Evolutionary conservation across 257 asterid species (phyloP).

Genomic region (Nyctanthes arbortristis): DNA sequence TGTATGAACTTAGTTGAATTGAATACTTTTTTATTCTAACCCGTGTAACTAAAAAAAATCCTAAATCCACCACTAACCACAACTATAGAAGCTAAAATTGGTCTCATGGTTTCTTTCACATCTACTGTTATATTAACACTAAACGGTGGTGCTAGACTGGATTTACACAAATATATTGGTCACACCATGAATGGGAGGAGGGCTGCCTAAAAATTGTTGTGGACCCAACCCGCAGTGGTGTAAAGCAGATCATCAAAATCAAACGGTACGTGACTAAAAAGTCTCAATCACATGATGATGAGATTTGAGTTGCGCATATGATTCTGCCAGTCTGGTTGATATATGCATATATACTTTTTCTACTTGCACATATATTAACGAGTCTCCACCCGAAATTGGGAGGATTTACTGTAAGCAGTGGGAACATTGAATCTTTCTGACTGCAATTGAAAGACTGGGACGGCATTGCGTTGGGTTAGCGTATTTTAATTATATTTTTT

Average conservation of each 20-base stretch:
- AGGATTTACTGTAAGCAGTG: not conserved
- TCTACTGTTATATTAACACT: not conserved
- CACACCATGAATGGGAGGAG: not conserved
- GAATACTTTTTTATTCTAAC: too few species aligned
- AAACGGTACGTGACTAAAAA: not conserved
- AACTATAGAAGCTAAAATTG: too few species aligned
- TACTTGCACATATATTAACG: not conserved
- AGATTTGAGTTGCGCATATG: conserved; percentile 29
- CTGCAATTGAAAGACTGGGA: conserved; percentile 17
- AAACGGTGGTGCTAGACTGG: not conserved
- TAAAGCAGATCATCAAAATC: not conserved
- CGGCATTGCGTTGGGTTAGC: conserved; percentile 41
- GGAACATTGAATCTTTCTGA: conserved; percentile 3
- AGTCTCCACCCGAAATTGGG: not conserved
- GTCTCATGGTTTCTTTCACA: not conserved
- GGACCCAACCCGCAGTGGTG: not conserved
- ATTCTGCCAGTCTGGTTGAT: conserved; percentile 35
- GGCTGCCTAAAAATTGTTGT: too few species aligned
- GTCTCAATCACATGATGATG: conserved; percentile 31
- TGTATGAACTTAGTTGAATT: too few species aligned
- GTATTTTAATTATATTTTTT: not conserved
- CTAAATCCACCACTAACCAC: too few species aligned
- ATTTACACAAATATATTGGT: too few species aligned
- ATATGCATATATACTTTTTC: not conserved
- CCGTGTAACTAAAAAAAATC: too few species aligned